These are phyloP conservation scores for Coniella vitis DNA, from an alignment of 2,329 filamentous ascomycete genomes.

Conservation along the genomic window DNA sequence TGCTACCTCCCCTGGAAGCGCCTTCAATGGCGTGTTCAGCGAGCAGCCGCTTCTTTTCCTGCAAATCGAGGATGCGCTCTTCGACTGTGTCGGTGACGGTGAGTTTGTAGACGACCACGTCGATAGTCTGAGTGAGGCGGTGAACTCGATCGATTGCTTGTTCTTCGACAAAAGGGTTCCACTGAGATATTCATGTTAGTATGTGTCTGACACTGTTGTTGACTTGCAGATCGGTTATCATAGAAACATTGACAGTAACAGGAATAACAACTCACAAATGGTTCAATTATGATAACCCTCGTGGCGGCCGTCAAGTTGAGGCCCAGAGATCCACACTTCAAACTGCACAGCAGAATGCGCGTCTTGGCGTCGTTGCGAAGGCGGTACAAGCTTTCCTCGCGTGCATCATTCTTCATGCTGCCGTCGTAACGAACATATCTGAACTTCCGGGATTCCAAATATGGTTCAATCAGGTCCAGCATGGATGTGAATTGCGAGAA, in stretches of 20 bases:
- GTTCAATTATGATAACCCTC: slow-evolving; percentile 89
- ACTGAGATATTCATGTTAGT: slow-evolving; percentile 6
- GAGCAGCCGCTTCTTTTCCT: slow-evolving; percentile 86
- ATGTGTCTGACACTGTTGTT: too few species aligned
- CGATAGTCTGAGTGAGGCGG: slow-evolving; percentile 91
- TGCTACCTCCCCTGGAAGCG: slow-evolving; percentile 22
- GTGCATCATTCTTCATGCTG: slow-evolving; percentile 85
- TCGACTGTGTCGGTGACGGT: slow-evolving; percentile 84
- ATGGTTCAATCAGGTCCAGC: slow-evolving; percentile 93
- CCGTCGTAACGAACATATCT: slow-evolving; percentile 88
- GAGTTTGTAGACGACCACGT: slow-evolving; percentile 92
- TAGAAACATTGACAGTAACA: neutral
- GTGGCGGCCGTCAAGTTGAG: slow-evolving; percentile 92
- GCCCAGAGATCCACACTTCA: slow-evolving; percentile 88
- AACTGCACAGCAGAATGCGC: slow-evolving; percentile 80
- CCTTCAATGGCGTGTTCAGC: slow-evolving; percentile 89
- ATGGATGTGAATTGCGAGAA: slow-evolving; percentile 98
- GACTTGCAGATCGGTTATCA: neutral
- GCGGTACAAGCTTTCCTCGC: slow-evolving; percentile 75
- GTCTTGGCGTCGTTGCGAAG: slow-evolving; percentile 70
- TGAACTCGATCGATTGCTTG: slow-evolving; percentile 98
- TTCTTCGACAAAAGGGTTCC: slow-evolving; percentile 79
- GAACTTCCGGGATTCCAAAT: slow-evolving; percentile 68
- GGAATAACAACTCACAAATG: slow-evolving; percentile 80
- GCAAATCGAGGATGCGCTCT: slow-evolving; percentile 87